These are phyloP conservation scores for Boletus tylopilopsis DNA, from an alignment of 768 basidiomycete species.

Conservation along the genomic window DNA sequence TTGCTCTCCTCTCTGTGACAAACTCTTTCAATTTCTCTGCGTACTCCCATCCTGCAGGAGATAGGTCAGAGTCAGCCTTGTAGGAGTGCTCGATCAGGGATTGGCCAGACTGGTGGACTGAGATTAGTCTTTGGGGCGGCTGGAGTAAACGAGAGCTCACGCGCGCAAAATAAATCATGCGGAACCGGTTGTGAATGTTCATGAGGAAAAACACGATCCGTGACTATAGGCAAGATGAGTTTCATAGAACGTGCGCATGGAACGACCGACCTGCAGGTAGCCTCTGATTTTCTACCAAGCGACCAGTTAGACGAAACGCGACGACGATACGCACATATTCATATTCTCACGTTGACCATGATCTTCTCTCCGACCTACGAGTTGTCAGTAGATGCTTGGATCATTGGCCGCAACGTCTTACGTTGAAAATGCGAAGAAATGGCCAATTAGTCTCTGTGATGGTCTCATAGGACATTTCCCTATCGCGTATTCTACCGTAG, in stretches of 20 bases:
- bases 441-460: conserved; percentile 91
- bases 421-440: conserved; percentile 92
- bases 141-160: conserved; percentile 42
- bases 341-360: conserved; percentile 76
- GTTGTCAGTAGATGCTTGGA: conserved; percentile 4
- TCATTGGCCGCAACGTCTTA: conserved; percentile 27
- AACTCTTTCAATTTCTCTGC: conserved; percentile 87
- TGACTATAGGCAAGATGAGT: conserved; percentile 47
- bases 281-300: conserved; percentile 70
- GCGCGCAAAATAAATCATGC: conserved; percentile 95
- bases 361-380: conserved; percentile 90
- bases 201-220: conserved; percentile 98
- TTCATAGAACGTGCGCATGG: background rate
- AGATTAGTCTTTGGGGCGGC: background rate
- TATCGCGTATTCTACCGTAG: conserved; percentile 80
- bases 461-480: conserved; percentile 86
- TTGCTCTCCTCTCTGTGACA: conserved; percentile 77
- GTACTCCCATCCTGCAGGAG: conserved; percentile 94
- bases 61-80: conserved; percentile 96
- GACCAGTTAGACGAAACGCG: background rate
- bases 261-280: conserved; percentile 68
- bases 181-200: conserved; percentile 95
- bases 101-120: conserved; percentile 76
- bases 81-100: conserved; percentile 98
- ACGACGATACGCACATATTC: background rate